Conservation (phyloP, 768 basidiomycete genomes). For the Macrolepiota dolichaula region DNA sequence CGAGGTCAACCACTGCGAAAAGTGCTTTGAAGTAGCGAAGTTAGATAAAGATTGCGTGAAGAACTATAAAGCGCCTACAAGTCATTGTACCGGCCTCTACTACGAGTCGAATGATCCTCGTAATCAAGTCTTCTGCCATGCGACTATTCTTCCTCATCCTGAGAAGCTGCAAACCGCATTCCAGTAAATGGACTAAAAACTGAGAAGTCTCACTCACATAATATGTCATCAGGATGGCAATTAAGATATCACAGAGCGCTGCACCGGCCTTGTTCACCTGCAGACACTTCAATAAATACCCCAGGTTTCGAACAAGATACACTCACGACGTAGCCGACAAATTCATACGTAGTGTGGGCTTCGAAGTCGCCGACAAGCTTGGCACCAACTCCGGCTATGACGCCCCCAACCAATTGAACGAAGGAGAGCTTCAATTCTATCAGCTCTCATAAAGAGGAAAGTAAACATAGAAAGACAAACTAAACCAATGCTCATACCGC, state of each 20-base stretch:
- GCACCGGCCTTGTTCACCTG: not conserved
- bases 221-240: not conserved
- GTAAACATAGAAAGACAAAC: not conserved
- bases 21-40: not conserved
- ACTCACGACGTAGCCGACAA: not conserved
- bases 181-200: not conserved
- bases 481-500: not conserved
- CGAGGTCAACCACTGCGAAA: slow-evolving; percentile 1
- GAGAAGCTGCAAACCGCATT: not conserved
- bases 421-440: not conserved
- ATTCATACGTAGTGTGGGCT: not conserved
- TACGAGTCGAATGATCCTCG: not conserved
- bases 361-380: not conserved
- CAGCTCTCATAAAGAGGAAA: not conserved
- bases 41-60: not conserved
- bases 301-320: not conserved
- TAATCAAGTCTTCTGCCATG: not conserved
- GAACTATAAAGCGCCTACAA: not conserved
- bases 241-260: not conserved
- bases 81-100: slow-evolving; percentile 8
- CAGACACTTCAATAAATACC: not conserved
- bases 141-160: not conserved
- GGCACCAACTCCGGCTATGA: not conserved
- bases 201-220: not conserved
- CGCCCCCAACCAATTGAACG: not conserved